phyloP scores from a whole-genome alignment of 169 alveolate species.

The Eimeria maxima region DNA sequence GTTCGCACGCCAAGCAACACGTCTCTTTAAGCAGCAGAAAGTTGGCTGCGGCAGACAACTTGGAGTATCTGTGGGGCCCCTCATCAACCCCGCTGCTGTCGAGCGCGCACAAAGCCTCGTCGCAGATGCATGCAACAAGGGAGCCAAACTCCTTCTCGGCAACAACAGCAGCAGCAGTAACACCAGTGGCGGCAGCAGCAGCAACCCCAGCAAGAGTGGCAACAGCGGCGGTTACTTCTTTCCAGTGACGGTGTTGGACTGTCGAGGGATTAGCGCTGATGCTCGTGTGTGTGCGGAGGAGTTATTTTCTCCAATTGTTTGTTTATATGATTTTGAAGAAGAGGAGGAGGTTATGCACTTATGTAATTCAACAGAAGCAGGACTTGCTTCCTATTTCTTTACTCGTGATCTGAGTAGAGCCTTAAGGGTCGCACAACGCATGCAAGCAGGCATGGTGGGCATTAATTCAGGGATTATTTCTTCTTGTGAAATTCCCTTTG shows the following conservation, averaged over 20 bases:
- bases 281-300: conserved; percentile 30
- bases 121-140: conserved; percentile 54
- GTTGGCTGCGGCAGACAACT: conserved; percentile 75
- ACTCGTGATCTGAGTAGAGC: conserved; percentile 3
- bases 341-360: conserved; percentile 21
- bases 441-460: conserved; percentile 72
- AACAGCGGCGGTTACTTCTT: conserved; percentile 26
- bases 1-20: neutral
- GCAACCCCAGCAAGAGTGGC: neutral
- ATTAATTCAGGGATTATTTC: conserved; percentile 70
- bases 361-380: conserved; percentile 72
- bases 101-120: conserved; percentile 61
- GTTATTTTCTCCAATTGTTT: conserved; percentile 68
- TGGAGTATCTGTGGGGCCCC: conserved; percentile 82
- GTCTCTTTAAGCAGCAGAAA: conserved; percentile 39
- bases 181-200: neutral
- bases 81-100: conserved; percentile 75
- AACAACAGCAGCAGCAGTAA: neutral
- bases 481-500: conserved; percentile 79
- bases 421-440: neutral
- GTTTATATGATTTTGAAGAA: conserved; percentile 62
- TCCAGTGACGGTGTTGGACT: conserved; percentile 56
- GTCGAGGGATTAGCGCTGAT: conserved; percentile 28
- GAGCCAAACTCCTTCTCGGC: conserved; percentile 55
- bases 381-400: conserved; percentile 67